Conservation (phyloP, 2,329 filamentous ascomycete species). For the Dichotomopilus funicola region DNA sequence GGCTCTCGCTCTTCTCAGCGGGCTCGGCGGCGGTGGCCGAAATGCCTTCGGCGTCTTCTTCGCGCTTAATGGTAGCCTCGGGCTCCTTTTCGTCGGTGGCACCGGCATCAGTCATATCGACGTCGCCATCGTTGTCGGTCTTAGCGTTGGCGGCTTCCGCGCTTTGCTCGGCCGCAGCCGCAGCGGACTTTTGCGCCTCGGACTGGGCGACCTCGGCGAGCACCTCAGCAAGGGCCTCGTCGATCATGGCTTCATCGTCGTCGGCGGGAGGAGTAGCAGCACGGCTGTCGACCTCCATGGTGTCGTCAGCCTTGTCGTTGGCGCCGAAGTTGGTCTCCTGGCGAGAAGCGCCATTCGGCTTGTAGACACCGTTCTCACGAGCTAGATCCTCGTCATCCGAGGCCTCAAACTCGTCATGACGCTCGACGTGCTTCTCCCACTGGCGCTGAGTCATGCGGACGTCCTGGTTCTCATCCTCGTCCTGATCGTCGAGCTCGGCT, state of each 20-base stretch:
- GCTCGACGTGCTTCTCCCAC: constrained; percentile 71
- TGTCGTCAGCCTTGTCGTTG: constrained; percentile 19
- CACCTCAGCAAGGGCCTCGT: constrained; percentile 14
- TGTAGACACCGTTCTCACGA: constrained; percentile 62
- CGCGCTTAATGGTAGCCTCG: constrained; percentile 34
- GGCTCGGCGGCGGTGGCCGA: constrained; percentile 14
- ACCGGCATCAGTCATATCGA: constrained; percentile 42
- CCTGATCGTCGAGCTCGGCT: constrained; percentile 59
- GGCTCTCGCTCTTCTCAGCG: neutral
- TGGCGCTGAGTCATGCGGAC: constrained; percentile 72
- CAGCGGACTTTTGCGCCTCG: constrained; percentile 22
- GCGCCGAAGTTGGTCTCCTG: constrained; percentile 49
- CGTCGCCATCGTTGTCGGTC: constrained; percentile 44
- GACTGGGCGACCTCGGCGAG: constrained; percentile 17
- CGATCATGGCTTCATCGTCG: constrained; percentile 24
- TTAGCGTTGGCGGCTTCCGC: constrained; percentile 18
- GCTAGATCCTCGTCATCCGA: constrained; percentile 85
- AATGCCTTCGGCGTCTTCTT: constrained; percentile 31
- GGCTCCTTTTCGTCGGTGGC: constrained; percentile 24
- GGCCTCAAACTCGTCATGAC: constrained; percentile 76
- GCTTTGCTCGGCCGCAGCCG: constrained; percentile 3
- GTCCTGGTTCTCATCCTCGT: constrained; percentile 83
- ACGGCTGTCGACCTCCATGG: constrained; percentile 23
- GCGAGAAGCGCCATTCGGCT: constrained; percentile 38
- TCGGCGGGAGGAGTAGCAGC: constrained; percentile 19